phyloP scores from a whole-genome alignment of 1,284 basidiomycete genomes.

The Cutaneotrichosporon sp. region DNA sequence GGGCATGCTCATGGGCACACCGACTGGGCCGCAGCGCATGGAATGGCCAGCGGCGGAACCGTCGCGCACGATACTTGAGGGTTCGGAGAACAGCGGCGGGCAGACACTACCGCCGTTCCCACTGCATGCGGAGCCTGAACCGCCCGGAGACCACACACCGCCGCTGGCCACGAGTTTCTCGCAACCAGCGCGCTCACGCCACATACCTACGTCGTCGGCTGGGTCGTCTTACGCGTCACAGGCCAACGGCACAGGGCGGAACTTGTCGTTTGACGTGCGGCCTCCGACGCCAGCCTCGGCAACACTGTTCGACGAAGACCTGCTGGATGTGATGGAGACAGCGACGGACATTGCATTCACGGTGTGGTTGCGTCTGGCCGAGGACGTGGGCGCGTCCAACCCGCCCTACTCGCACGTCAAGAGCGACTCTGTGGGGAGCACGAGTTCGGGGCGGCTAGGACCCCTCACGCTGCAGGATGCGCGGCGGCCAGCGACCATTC shows the following conservation, averaged over 20 bases:
- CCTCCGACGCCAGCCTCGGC: slow-evolving; percentile 45
- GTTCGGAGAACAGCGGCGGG: slow-evolving; percentile 4
- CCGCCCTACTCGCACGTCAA: slow-evolving; percentile 16
- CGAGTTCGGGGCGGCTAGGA: slow-evolving; percentile 10
- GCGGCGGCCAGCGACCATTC: slow-evolving; percentile 29
- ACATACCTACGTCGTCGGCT: slow-evolving; percentile 33
- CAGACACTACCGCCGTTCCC: slow-evolving; percentile 14
- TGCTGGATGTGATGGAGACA: slow-evolving; percentile 50
- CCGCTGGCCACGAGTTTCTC: slow-evolving; percentile 23
- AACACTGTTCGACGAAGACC: slow-evolving; percentile 48
- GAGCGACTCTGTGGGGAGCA: slow-evolving; percentile 13
- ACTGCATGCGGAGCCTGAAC: slow-evolving; percentile 15
- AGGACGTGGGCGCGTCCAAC: slow-evolving; percentile 44
- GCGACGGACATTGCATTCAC: slow-evolving; percentile 50
- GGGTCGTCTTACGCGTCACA: slow-evolving; percentile 23
- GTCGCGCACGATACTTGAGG: slow-evolving; percentile 8
- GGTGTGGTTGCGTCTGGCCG: slow-evolving; percentile 50
- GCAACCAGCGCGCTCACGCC: slow-evolving; percentile 19
- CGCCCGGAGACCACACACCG: not conserved
- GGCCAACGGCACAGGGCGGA: slow-evolving; percentile 16
- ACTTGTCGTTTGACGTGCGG: slow-evolving; percentile 42
- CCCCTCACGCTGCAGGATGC: slow-evolving; percentile 15
- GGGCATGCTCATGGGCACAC: slow-evolving; percentile 66
- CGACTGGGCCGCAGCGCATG: slow-evolving; percentile 14
- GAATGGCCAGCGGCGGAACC: slow-evolving; percentile 17